Base-by-base conservation (phyloP, 2,329 filamentous ascomycete species). In the Colletotrichum plurivorum region DNA sequence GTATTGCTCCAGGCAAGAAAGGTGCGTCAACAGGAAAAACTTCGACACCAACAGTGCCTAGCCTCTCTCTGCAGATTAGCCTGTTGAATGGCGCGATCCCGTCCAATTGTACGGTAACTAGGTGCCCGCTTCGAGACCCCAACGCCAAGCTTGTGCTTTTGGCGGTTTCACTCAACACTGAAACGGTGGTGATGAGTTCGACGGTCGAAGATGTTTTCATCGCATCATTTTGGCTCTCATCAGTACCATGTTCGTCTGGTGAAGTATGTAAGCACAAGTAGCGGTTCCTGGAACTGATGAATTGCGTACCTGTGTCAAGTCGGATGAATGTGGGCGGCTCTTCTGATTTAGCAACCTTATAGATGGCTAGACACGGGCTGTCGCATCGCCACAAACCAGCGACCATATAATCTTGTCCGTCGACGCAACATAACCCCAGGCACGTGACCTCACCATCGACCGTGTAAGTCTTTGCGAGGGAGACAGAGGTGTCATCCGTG, bases 91-190 rank as follows among this genome's bases (percentile, higher is more conserved):
- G 65, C 3, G 67, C 61, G 8, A 73, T 51, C 22, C 63, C 67
- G 5, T 70, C 72, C 6, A 78, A 48, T 16, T 73, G 73, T 27
- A 87, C 62, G 0, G 80, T 85, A 31, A 87, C 75, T 2, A 89
- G 75, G 43, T 87, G 82, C 1, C 88, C 88, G 64, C 84, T 85
- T 60, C 86, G 82, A 27, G 85, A 88, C 9, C 88, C 88, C 9
- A 82, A 73, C 5, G 84, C 73, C 2, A 88, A 58, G 15, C 79
- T 74, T 0, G 76, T 73, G 7, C 73, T 75, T 13, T 75, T 68
- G 3, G 70, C 71, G 60, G 80, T 75, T 2, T 74, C 73, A 7
- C 46, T 36, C 8, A 82, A 72, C 48, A 75, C 69, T 36, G 79
- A 78, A 43, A 88, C 79, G 62, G 84, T 87, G 9, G 83, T 87